Evolutionary conservation across 176 grass and related monocot genomes (phyloP).

Genomic region (Pharus latifolius): DNA sequence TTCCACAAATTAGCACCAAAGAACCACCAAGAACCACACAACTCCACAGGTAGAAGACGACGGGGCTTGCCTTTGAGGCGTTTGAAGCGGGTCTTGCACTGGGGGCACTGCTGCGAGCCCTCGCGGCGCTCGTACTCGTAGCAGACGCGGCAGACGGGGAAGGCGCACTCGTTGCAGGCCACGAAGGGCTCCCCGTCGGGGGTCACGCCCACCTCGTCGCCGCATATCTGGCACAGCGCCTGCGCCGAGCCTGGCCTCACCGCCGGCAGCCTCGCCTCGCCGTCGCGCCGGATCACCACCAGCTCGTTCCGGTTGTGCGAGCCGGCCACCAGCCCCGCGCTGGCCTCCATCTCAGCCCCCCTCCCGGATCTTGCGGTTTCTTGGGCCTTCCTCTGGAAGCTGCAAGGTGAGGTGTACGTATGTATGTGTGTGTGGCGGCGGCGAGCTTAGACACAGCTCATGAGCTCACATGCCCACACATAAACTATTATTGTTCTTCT

Average conservation of each 20-base stretch:
- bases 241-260: background rate
- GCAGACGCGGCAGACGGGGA: conserved; percentile 58
- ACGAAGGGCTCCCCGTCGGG: conserved; percentile 56
- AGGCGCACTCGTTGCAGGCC: conserved; percentile 70
- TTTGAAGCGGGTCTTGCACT: conserved; percentile 56
- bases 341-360: conserved; percentile 34
- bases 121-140: conserved; percentile 63
- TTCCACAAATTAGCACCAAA: background rate
- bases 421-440: too few species aligned
- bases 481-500: too few species aligned
- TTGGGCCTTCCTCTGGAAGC: too few species aligned
- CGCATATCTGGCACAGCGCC: conserved; percentile 56
- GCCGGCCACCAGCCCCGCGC: conserved; percentile 55
- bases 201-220: conserved; percentile 36
- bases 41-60: background rate
- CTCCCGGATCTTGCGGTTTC: conserved; percentile 8
- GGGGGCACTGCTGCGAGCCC: conserved; percentile 52
- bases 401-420: too few species aligned
- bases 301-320: conserved; percentile 77
- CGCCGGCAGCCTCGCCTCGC: background rate
- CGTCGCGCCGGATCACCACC: conserved; percentile 59
- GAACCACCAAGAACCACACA: too few species aligned
- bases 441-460: too few species aligned
- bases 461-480: too few species aligned
- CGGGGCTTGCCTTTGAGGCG: conserved; percentile 45